Evolutionary conservation across 2,329 filamentous ascomycete genomes (phyloP), one percentile per base, ranked within the genome.

Genomic region (Cladophialophora bantiana): DNA sequence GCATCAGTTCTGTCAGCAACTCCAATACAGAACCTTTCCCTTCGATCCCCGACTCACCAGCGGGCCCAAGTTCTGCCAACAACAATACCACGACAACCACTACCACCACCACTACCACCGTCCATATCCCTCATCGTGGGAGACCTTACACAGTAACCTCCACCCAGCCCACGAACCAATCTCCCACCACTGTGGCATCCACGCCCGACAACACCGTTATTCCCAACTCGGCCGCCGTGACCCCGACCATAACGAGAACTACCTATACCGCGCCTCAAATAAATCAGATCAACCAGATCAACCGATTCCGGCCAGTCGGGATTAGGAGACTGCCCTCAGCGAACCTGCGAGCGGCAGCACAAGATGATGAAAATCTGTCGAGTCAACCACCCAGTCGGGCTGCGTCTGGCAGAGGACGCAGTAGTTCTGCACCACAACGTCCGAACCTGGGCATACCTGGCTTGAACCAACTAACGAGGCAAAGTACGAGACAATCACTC

Each of bases 271-370:
- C 34, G 15, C 59, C 59, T 15, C 45, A 50, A 20, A 50, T 50
- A 13, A 42, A 32, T 26, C 40, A 42, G 20, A 63, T 57, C 60
- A 20, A 60, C 26, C 62, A 67, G 54, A 35, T 63, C 20, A 60
- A 48, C 31, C 59, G 69, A 45, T 34, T 40, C 9, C 64, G 71
- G 36, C 70, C 71, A 3, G 72, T 73, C 36, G 65, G 70, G 6
- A 73, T 73, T 45, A 66, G 67, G 42, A 62, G 71, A 40, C 55
- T 73, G 18, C 67, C 68, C 4, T 73, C 71, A 0, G 20, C 58
- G 12, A 62, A 65, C 34, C 35, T 65, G 40, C 59, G 59, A 20
- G 35, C 42, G 31, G 53, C 36, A 53, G 45, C 45, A 26, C 45
- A 36, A 20, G 40, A 53, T 54, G 62, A 45, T 35, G 38, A 48